Evolutionary conservation across 805 yeast genomes (phyloP).

Genomic region (Yarrowia deformans): DNA sequence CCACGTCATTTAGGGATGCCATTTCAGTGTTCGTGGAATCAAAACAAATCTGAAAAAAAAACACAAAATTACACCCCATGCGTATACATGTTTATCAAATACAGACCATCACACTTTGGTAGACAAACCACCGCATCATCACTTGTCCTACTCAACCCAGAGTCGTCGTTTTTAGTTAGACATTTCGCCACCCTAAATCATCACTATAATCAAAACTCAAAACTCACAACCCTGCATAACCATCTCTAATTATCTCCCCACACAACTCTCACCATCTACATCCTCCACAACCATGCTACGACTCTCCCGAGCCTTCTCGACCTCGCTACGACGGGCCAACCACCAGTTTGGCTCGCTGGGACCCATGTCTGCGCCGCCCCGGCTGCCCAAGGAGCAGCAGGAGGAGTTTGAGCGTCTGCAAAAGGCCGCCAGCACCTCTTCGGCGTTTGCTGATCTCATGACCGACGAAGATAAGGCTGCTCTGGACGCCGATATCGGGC

Average conservation of each 20-base stretch:
- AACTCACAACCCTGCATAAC: not conserved
- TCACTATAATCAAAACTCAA: too few species aligned
- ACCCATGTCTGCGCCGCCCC: slow-evolving; percentile 65
- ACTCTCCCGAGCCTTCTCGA: slow-evolving; percentile 21
- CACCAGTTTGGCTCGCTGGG: slow-evolving; percentile 33
- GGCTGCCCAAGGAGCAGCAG: slow-evolving; percentile 79
- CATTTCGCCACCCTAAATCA: not conserved
- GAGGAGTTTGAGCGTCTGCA: slow-evolving; percentile 91
- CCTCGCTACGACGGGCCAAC: slow-evolving; percentile 14
- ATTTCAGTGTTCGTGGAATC: too few species aligned
- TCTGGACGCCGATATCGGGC: slow-evolving; percentile 53
- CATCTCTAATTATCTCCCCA: not conserved
- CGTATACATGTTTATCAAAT: too few species aligned
- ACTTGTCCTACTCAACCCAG: too few species aligned
- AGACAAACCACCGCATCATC: too few species aligned
- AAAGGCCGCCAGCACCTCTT: slow-evolving; percentile 77
- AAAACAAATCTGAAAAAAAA: too few species aligned
- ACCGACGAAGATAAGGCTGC: slow-evolving; percentile 40
- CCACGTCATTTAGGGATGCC: too few species aligned
- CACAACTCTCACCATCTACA: not conserved
- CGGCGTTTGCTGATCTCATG: slow-evolving; percentile 52
- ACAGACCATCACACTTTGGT: too few species aligned
- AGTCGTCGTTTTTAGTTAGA: too few species aligned
- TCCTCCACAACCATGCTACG: slow-evolving; percentile 14
- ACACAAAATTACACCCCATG: too few species aligned